phyloP scores from a whole-genome alignment of 345 rosid genomes.

The Arabis hirsuta region DNA sequence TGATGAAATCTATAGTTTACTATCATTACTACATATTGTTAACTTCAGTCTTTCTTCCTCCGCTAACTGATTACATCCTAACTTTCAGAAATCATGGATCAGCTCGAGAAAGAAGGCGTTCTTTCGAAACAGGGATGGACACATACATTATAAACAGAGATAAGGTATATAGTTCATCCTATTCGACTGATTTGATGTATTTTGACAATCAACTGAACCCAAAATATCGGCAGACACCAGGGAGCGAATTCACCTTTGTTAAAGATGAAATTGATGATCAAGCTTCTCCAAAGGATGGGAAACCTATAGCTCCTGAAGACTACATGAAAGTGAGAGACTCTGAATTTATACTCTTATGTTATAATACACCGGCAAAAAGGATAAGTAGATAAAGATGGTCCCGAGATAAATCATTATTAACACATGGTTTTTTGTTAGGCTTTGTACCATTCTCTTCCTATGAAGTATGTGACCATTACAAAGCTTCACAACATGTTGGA shows the following conservation, averaged over 20 bases:
- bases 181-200: neutral
- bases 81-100: constrained; percentile 81
- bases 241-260: constrained; percentile 62
- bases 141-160: constrained; percentile 59
- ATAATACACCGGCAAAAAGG: neutral
- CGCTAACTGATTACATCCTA: constrained; percentile 27
- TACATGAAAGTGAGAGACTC: constrained; percentile 64
- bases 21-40: neutral
- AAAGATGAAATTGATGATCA: constrained; percentile 74
- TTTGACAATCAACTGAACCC: neutral
- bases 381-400: constrained; percentile 5
- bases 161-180: constrained; percentile 50
- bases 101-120: constrained; percentile 70
- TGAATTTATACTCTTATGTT: constrained; percentile 12
- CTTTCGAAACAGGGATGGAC: constrained; percentile 66
- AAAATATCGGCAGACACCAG: constrained; percentile 48
- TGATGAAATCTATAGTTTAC: constrained; percentile 4
- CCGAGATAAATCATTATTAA: neutral
- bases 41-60: constrained; percentile 23
- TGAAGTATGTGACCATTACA: constrained; percentile 68
- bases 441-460: constrained; percentile 77
- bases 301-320: constrained; percentile 56
- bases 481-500: constrained; percentile 81
- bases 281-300: constrained; percentile 42
- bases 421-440: constrained; percentile 49